Evolutionary conservation across 176 grass and related monocot genomes (phyloP), one percentile per base, ranked within the genome.

Genomic region (Oryza brachyantha): DNA sequence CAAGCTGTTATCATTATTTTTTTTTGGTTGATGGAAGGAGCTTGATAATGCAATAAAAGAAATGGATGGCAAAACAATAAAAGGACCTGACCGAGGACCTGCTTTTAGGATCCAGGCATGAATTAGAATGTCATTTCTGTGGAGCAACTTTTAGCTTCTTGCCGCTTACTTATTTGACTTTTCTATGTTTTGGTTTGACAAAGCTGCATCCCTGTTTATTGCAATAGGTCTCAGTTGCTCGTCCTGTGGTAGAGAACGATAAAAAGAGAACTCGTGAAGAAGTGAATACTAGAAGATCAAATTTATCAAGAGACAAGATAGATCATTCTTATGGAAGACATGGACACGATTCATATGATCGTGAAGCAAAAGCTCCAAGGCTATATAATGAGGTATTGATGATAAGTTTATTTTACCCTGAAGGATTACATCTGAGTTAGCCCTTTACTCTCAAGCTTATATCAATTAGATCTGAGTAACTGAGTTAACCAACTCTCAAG

Each of bases 151-250:
- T n/a, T 83, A 25, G n/a, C 41, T 74, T 79, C 40, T 65, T 74
- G 29, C 28, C 31, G 29, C 9, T 65, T 82, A 16, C 9, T 65
- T 82, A 16, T 46, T 52, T 79, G 25, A 13, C 62, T 6, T 28
- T 63, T 42, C 0, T 62, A 57, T 2, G 68, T 72, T 73, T 83
- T 42, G 26, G 74, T 70, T 83, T 41, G 13, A 77, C 41, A 80
- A 68, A 31, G 16, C 64, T 77, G 10, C 13, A 26, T 16, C 34
- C 11, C 19, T 77, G 31, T 80, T 52, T 84, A n/a, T 78, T 7
- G 14, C 85, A 76, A 71, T 82, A 97, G 93, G 93, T 97, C 35
- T 83, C 93, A 79, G 88, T 97, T 86, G 93, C 93, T 88, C 88
- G 83, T 52, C 90, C 93, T 79, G 84, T 10, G 31, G 66, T 58